phyloP scores from a whole-genome alignment of 1,139 yeast genomes.

The Nakaseomyces kungkrabaensis region DNA sequence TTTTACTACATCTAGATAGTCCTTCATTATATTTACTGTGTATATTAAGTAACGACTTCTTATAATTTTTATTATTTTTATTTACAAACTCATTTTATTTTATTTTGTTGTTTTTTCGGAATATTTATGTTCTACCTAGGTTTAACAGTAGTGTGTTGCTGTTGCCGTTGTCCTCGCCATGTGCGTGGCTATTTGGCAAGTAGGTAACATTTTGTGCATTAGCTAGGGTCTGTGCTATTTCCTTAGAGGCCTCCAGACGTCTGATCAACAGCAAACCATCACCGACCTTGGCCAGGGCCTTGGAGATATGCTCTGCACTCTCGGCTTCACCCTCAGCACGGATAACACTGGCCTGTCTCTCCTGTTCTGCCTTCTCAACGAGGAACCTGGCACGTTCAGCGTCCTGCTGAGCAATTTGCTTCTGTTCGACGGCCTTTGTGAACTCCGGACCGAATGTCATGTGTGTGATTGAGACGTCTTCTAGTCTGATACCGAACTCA shows the following conservation, averaged over 20 bases:
- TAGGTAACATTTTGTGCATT: constrained; percentile 82
- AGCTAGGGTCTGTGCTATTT: constrained; percentile 83
- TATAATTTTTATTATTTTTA: neutral
- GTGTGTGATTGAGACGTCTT: constrained; percentile 96
- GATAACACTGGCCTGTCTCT: constrained; percentile 86
- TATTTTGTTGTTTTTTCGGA: too few species aligned
- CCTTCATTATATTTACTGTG: too few species aligned
- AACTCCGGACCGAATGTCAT: constrained; percentile 96
- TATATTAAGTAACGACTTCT: too few species aligned
- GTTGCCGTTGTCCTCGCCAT: constrained; percentile 27
- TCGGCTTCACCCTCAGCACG: constrained; percentile 99
- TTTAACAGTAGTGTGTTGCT: constrained; percentile 41
- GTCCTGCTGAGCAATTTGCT: constrained; percentile 98
- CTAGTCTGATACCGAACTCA: constrained; percentile 85
- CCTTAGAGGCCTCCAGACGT: constrained; percentile 94
- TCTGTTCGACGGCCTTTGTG: constrained; percentile 97
- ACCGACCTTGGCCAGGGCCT: constrained; percentile 89
- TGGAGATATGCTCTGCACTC: constrained; percentile 91
- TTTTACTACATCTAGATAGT: too few species aligned
- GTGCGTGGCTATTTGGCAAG: constrained; percentile 52
- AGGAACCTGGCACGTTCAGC: constrained; percentile 94
- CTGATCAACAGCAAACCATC: constrained; percentile 91
- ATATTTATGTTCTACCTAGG: constrained; percentile 31
- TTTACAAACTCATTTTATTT: neutral
- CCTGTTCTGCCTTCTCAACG: constrained; percentile 97